Conservation (phyloP, 345 rosid genomes). For the Arabidopsis thaliana region DNA sequence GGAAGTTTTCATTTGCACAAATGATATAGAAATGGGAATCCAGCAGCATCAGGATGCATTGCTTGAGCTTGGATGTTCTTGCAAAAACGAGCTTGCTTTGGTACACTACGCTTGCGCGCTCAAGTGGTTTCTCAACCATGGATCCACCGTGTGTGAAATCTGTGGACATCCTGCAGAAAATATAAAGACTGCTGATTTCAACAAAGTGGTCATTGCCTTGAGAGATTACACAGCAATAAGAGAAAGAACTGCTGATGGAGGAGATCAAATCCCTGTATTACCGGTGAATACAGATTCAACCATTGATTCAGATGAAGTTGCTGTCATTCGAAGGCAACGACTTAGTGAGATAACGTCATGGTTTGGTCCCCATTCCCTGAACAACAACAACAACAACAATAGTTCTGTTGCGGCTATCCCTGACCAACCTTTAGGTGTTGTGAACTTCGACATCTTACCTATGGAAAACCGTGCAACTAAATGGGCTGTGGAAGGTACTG, state of each 20-base stretch:
- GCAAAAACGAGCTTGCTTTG: slow-evolving; percentile 86
- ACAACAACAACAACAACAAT: slow-evolving; percentile 46
- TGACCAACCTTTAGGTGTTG: slow-evolving; percentile 63
- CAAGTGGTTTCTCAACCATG: slow-evolving; percentile 96
- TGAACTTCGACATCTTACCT: slow-evolving; percentile 55
- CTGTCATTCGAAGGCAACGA: slow-evolving; percentile 79
- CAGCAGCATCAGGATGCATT: slow-evolving; percentile 55
- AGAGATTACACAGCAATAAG: slow-evolving; percentile 77
- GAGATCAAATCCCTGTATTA: slow-evolving; percentile 67
- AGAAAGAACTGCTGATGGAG: slow-evolving; percentile 73
- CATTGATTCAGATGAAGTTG: slow-evolving; percentile 82
- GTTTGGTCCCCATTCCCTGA: slow-evolving; percentile 65
- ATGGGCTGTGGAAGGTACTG: slow-evolving; percentile 97
- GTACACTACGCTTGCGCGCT: slow-evolving; percentile 96
- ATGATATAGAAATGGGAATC: slow-evolving; percentile 80
- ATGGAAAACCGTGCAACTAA: slow-evolving; percentile 79
- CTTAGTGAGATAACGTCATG: slow-evolving; percentile 83
- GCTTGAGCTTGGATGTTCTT: slow-evolving; percentile 90
- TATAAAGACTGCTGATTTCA: slow-evolving; percentile 61
- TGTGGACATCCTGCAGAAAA: slow-evolving; percentile 76
- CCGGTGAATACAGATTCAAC: slow-evolving; percentile 48
- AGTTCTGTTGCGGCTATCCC: slow-evolving; percentile 57
- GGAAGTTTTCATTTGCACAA: slow-evolving; percentile 70
- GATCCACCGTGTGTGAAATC: slow-evolving; percentile 91
- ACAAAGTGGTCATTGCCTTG: slow-evolving; percentile 67